Evolutionary conservation across 495 filamentous ascomycete genomes (phyloP).

Genomic region (Cercophora scortea): DNA sequence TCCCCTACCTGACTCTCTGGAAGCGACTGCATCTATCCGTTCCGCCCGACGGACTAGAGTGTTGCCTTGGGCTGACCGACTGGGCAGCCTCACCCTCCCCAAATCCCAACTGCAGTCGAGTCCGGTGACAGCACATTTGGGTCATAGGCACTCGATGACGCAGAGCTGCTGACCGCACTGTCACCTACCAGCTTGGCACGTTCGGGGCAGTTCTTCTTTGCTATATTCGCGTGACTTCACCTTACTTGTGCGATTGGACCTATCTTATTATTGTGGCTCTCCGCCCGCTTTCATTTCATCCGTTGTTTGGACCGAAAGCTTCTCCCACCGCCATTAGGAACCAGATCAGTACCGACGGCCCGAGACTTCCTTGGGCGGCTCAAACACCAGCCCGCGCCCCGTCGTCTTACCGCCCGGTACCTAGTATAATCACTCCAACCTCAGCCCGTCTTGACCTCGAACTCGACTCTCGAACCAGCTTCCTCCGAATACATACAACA

Average conservation of each 20-base stretch:
- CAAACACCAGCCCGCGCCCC: too few relatives aligned
- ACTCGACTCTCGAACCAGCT: too few relatives aligned
- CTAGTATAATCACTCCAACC: too few relatives aligned
- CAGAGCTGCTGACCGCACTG: slow-evolving; percentile 2
- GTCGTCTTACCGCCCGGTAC: too few relatives aligned
- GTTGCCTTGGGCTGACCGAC: not conserved
- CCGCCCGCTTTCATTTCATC: not conserved
- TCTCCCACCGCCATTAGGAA: too few relatives aligned
- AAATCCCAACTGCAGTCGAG: not conserved
- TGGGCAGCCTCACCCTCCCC: not conserved
- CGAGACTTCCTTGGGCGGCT: too few relatives aligned
- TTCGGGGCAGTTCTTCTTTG: not conserved
- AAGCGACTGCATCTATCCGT: not conserved
- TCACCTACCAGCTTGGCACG: not conserved
- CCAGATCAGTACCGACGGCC: too few relatives aligned
- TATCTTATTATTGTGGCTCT: not conserved
- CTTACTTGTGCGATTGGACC: too few relatives aligned
- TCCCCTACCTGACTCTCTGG: not conserved
- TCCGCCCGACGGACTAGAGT: not conserved
- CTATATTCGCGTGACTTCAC: not conserved
- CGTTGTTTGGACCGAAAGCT: too few relatives aligned
- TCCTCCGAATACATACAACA: too few relatives aligned
- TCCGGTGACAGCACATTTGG: slow-evolving; percentile 8
- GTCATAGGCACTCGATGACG: slow-evolving; percentile 4
- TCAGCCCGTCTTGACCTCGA: too few relatives aligned